Percentiles rank a stretch among this genome's conserved stretches.
These are phyloP conservation scores for Acephala macrosclerotiorum DNA, from an alignment of 2,329 filamentous ascomycete genomes.

Conservation along the genomic window DNA sequence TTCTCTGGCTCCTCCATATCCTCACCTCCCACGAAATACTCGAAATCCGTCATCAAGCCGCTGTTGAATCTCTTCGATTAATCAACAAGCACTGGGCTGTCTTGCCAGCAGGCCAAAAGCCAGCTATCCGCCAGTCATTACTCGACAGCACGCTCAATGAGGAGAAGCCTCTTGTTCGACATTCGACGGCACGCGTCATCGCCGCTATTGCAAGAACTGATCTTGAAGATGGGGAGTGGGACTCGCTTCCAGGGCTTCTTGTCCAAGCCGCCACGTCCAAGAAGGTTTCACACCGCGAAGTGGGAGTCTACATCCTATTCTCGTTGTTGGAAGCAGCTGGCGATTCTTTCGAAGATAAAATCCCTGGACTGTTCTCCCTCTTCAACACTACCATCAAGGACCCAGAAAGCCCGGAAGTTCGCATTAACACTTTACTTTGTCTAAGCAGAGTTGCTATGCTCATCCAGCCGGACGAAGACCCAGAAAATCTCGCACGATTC, in stretches of 20 bases:
- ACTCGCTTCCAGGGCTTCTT: slow-evolving; percentile 79
- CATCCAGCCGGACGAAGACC: slow-evolving; percentile 86
- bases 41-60: slow-evolving; percentile 81
- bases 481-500: slow-evolving; percentile 74
- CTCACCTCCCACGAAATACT: slow-evolving; percentile 75
- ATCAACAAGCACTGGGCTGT: slow-evolving; percentile 86
- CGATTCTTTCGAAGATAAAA: slow-evolving; percentile 82
- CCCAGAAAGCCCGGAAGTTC: slow-evolving; percentile 88
- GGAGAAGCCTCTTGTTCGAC: slow-evolving; percentile 76
- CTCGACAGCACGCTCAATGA: slow-evolving; percentile 86
- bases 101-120: slow-evolving; percentile 78
- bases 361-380: slow-evolving; percentile 79
- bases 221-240: slow-evolving; percentile 86
- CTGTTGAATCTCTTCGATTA: slow-evolving; percentile 86
- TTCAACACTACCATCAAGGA: slow-evolving; percentile 91
- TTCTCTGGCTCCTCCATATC: slow-evolving; percentile 87
- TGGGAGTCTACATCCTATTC: slow-evolving; percentile 92
- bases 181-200: slow-evolving; percentile 87
- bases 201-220: slow-evolving; percentile 87
- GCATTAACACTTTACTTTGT: slow-evolving; percentile 92
- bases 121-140: slow-evolving; percentile 80
- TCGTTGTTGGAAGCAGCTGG: slow-evolving; percentile 90
- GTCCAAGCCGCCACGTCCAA: slow-evolving; percentile 79
- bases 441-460: slow-evolving; percentile 88
- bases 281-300: slow-evolving; percentile 82